Evolutionary conservation across 2,329 filamentous ascomycete species (phyloP), one percentile per base, ranked within the genome.

Genomic region (Epichloe typhina): DNA sequence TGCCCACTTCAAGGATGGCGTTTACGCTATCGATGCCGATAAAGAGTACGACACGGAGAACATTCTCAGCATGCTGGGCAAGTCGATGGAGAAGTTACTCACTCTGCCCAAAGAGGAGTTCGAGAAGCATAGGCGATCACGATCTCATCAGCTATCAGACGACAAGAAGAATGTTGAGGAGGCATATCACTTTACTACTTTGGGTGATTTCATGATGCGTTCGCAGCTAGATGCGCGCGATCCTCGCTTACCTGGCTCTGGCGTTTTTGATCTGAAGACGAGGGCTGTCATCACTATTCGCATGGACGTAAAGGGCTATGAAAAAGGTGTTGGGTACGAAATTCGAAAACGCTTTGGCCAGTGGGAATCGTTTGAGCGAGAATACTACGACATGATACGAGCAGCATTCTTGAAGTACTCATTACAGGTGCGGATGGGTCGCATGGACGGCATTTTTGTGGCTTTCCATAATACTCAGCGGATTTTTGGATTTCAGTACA

Each of bases 361-460:
- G 52, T 98, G 79, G 74, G 85, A 95, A 64, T 97, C 91, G 0
- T 98, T 84, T 64, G 93, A 98, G 69, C 82, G 90, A 52, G 94
- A 98, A 62, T 96, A 93, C 65, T 95, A 84, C 64, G 93, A 98
- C 66, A 94, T 98, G 89, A 91, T 95, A 53, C 80, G 94, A 49
- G 80, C 90, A 1, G 93, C 91, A 0, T 91, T 98, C 69, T 72
- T 98, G 50, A 98, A 98, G 63, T 98, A 98, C 66, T 95, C 90
- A 9, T 74, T 98, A 33, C 93, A 98, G 68, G 94, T 91, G 31
- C 86, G 93, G 43, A 94, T 98, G 80, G 93, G 94, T 17, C 83
- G 90, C 47, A 98, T 98, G 94, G 91, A 98, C 63, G 93, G 93
- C 50, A 96, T 97, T 47, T 98, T 97, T 62, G 86, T 97, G 21